Conservation (phyloP, 2,329 filamentous ascomycete species). For the Sclerotinia subarctica region DNA sequence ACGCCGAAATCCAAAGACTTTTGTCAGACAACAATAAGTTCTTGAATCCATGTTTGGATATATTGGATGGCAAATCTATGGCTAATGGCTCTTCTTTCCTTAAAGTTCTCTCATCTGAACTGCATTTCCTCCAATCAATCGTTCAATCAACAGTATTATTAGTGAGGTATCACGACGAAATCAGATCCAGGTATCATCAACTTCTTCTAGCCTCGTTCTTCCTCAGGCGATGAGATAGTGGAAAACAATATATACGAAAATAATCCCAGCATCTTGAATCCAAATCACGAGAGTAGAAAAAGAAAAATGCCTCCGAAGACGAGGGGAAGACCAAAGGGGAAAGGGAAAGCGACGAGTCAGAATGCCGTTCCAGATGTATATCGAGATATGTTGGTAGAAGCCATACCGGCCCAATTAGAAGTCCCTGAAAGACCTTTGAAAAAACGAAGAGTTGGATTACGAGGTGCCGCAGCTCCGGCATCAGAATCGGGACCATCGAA, state of each 20-base stretch:
- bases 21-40: not conserved
- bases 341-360: constrained; percentile 19
- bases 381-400: constrained; percentile 46
- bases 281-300: not conserved
- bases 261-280: not conserved
- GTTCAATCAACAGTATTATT: not conserved
- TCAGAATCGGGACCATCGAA: constrained; percentile 22
- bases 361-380: constrained; percentile 43
- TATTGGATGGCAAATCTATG: not conserved
- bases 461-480: constrained; percentile 19
- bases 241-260: not conserved
- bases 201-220: not conserved
- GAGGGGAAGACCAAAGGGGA: constrained; percentile 25
- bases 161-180: too few species aligned
- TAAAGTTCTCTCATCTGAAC: not conserved
- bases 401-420: constrained; percentile 36
- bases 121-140: not conserved
- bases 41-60: not conserved
- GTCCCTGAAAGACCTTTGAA: constrained; percentile 41
- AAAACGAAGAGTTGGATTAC: constrained; percentile 32
- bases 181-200: not conserved
- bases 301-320: constrained; percentile 27
- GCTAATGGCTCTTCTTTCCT: too few species aligned
- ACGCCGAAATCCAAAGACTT: not conserved
- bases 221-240: not conserved